Conservation (phyloP, 1,284 basidiomycete genomes). For the Sporisorium iseilematis-ciliati region DNA sequence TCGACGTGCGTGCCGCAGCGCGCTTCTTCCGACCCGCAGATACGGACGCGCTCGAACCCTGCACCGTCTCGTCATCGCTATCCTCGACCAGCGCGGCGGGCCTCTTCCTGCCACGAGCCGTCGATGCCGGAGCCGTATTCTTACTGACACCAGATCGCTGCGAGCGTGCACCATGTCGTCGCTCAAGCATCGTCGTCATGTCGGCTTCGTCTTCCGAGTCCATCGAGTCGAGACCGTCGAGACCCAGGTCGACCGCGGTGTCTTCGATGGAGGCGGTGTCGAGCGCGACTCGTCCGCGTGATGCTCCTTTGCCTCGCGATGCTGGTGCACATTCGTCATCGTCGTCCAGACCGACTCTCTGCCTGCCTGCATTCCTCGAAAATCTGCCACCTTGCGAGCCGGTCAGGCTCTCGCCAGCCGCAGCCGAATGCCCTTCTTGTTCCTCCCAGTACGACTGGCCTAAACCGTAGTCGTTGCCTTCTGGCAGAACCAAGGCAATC, state of each 20-base stretch:
- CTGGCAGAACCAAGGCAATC: constrained; percentile 34
- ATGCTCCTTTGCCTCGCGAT: background rate
- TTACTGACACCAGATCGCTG: constrained; percentile 3
- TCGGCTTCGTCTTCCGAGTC: constrained; percentile 38
- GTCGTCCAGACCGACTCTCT: constrained; percentile 11
- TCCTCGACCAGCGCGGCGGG: constrained; percentile 20
- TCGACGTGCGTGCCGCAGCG: background rate
- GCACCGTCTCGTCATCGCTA: constrained; percentile 26
- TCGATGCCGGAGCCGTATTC: background rate
- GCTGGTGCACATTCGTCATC: constrained; percentile 6
- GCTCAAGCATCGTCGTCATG: constrained; percentile 34
- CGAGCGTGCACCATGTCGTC: constrained; percentile 22
- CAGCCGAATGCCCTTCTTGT: constrained; percentile 5
- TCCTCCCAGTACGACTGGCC: constrained; percentile 37
- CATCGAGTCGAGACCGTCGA: constrained; percentile 41
- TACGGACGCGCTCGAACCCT: background rate
- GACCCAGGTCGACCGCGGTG: constrained; percentile 18
- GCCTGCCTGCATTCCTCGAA: background rate
- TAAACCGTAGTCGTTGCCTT: constrained; percentile 43
- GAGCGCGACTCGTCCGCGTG: constrained; percentile 20
- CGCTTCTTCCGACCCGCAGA: constrained; percentile 6
- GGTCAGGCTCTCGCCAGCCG: background rate
- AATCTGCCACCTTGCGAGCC: constrained; percentile 1
- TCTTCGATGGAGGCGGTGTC: constrained; percentile 24
- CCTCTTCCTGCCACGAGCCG: constrained; percentile 20